Evolutionary conservation across 352 stramenopile genomes (phyloP), one percentile per base, ranked within the genome.

Genomic region (Globisporangium solare): DNA sequence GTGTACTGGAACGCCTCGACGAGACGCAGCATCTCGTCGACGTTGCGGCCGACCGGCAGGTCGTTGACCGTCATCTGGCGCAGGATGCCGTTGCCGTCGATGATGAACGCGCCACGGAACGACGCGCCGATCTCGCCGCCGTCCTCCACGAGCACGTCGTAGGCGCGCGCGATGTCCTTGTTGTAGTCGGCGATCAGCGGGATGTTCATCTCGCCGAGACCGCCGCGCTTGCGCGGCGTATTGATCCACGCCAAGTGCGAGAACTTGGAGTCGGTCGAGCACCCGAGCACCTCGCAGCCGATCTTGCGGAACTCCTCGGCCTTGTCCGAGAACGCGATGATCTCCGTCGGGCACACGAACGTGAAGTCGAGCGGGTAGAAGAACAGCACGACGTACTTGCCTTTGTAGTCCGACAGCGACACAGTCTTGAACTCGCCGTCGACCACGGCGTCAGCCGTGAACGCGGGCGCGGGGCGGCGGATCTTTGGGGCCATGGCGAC

Each of bases 291-390:
- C 47, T 93, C 70, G 47, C 70, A 76, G 68, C 86, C 76, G 53
- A 95, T 64, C 62, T 82, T 75, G 45, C 83, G 60, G 67, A 97
- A 97, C 39, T 94, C 82, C 8, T 83, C 75, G n/a, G 73, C 62
- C 54, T 73, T 68, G 63, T 97, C 89, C 60, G 68, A 87, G 64
- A 96, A 97, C 32, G 85, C 83, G 60, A 78, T 88, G 71, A 97
- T 97, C 72, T 97, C 89, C 35, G 89, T 97, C 41, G 86, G 87
- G 64, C 85, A 95, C 58, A 97, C 89, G 57, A 97, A 97, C 31
- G 88, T 97, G 66, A 95, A 96, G 71, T 96, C 88, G 59, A 94
- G 71, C 51, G 89, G 88, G 72, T 95, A 97, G 68, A 96, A 97
- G 83, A 97, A 95, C 17, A 97, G 80, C 54, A 96, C 87, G 32